Evolutionary conservation across 2,329 filamentous ascomycete species (phyloP).

Genomic region (Zymoseptoria ardabiliae): DNA sequence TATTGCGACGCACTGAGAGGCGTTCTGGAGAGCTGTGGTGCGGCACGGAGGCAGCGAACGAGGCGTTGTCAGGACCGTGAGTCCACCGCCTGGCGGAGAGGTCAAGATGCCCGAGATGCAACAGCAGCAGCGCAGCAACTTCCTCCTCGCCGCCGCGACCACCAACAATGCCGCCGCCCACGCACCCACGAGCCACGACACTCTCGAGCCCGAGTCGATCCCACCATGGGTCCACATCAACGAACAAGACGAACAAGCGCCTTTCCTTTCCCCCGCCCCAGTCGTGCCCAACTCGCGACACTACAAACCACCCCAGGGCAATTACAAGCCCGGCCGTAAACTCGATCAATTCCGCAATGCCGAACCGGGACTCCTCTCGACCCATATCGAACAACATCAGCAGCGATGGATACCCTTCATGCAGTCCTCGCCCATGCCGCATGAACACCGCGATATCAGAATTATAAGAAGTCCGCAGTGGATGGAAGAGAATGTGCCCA

Average conservation of each 20-base stretch:
- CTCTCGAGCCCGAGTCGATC: conserved; percentile 25
- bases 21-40: neutral
- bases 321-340: conserved; percentile 30
- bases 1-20: neutral
- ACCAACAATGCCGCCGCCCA: conserved; percentile 1
- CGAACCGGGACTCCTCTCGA: conserved; percentile 29
- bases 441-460: conserved; percentile 23
- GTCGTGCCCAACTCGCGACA: conserved; percentile 21
- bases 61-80: neutral
- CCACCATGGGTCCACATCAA: conserved; percentile 32
- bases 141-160: conserved; percentile 2
- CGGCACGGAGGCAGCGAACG: neutral
- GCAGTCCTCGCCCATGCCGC: conserved; percentile 30
- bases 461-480: conserved; percentile 37
- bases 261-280: conserved; percentile 16
- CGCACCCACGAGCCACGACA: conserved; percentile 3
- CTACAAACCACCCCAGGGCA: conserved; percentile 23
- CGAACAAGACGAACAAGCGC: conserved; percentile 23
- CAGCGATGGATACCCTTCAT: conserved; percentile 32
- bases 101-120: neutral
- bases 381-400: conserved; percentile 28
- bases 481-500: conserved; percentile 44
- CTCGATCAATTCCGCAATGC: conserved; percentile 29
- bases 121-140: neutral
- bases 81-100: neutral